These are phyloP conservation scores for Closterium sp. DNA, from an alignment of 139 green algal genomes.

Conservation along the genomic window DNA sequence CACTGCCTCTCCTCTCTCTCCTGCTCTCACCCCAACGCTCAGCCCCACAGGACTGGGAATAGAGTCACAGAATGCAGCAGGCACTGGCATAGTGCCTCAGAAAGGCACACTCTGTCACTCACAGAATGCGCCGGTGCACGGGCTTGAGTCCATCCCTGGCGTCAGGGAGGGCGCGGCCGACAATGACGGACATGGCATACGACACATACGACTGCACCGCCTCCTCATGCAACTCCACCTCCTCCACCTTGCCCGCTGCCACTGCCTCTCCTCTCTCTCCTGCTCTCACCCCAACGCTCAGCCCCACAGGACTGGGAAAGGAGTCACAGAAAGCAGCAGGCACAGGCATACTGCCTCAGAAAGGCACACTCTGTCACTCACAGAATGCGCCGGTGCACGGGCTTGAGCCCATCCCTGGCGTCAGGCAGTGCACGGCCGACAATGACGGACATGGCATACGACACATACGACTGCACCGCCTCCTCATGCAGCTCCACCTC, in stretches of 20 bases:
- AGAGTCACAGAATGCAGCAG: too few species aligned
- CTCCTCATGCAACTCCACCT: not conserved
- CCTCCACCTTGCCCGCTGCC: not conserved
- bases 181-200: constrained; percentile 97
- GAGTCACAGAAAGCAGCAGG: too few species aligned
- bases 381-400: constrained; percentile 95
- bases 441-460: constrained; percentile 96
- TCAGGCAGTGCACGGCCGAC: constrained; percentile 92
- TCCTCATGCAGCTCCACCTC: constrained; percentile 3
- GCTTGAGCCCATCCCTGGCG: constrained; percentile 95
- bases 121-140: constrained; percentile 93
- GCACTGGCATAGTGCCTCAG: too few species aligned
- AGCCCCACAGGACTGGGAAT: too few species aligned
- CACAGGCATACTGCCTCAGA: too few species aligned
- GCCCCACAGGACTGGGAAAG: too few species aligned
- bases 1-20: too few species aligned
- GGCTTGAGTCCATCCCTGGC: constrained; percentile 97
- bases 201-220: constrained; percentile 45
- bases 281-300: too few species aligned
- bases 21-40: too few species aligned
- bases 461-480: constrained; percentile 43
- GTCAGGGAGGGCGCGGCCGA: constrained; percentile 90
- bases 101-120: not conserved
- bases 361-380: constrained; percentile 12
- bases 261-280: too few species aligned